Evolutionary conservation across 2,329 filamentous ascomycete genomes (phyloP).

Genomic region (Magnaporthiopsis poae): DNA sequence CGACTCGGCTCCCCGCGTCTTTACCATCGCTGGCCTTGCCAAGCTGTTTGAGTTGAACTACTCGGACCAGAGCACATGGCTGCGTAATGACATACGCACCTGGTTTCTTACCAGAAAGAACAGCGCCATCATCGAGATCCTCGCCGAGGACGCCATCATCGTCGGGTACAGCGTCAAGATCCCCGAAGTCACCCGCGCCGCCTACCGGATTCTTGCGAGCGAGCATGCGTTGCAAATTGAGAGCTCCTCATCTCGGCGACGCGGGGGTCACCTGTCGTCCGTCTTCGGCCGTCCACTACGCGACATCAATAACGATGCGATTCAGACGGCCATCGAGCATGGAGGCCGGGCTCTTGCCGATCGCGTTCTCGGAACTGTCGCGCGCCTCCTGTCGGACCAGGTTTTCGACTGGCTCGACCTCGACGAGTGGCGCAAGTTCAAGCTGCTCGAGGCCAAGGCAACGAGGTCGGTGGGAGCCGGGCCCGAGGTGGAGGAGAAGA

Average conservation of each 20-base stretch:
- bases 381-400: slow-evolving; percentile 24
- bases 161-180: slow-evolving; percentile 42
- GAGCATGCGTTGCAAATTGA: slow-evolving; percentile 46
- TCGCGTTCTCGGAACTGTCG: slow-evolving; percentile 26
- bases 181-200: slow-evolving; percentile 30
- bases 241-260: slow-evolving; percentile 17
- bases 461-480: not conserved
- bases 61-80: slow-evolving; percentile 27
- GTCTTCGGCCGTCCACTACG: slow-evolving; percentile 39
- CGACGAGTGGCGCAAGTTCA: slow-evolving; percentile 26
- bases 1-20: slow-evolving; percentile 57
- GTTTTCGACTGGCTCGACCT: slow-evolving; percentile 21
- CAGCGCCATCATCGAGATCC: slow-evolving; percentile 48
- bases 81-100: slow-evolving; percentile 38
- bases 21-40: slow-evolving; percentile 55
- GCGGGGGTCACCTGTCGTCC: slow-evolving; percentile 5
- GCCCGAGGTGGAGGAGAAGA: not conserved
- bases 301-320: slow-evolving; percentile 45
- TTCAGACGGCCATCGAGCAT: slow-evolving; percentile 43
- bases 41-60: slow-evolving; percentile 44
- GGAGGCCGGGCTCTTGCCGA: slow-evolving; percentile 44
- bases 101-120: slow-evolving; percentile 52
- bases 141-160: slow-evolving; percentile 51
- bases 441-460: not conserved
- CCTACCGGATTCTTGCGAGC: slow-evolving; percentile 53